phyloP scores from a whole-genome alignment of 768 basidiomycete species.

The Peribolospora kevripleyi region DNA sequence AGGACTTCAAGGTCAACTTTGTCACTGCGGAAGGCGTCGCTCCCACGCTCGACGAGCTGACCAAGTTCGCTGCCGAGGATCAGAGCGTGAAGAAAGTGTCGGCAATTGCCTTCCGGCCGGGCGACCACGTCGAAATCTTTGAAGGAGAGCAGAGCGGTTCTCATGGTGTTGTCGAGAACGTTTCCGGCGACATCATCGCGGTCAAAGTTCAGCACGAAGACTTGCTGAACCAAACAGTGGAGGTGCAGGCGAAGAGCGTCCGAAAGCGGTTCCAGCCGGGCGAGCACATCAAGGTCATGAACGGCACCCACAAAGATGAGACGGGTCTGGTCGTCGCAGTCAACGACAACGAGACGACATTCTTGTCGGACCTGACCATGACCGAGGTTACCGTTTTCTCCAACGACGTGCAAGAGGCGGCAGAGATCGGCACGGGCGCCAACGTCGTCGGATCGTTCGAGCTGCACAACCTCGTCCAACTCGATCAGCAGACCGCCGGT shows the following conservation, averaged over 20 bases:
- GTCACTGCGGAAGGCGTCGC: conserved; percentile 68
- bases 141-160: conserved; percentile 90
- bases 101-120: conserved; percentile 84
- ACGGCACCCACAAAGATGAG: conserved; percentile 79
- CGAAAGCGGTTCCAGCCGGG: conserved; percentile 88
- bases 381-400: conserved; percentile 95
- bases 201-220: conserved; percentile 25
- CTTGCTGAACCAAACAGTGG: conserved; percentile 27
- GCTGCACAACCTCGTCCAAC: conserved; percentile 81
- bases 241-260: conserved; percentile 64
- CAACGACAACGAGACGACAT: conserved; percentile 61
- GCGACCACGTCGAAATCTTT: conserved; percentile 90
- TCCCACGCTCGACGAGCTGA: conserved; percentile 89
- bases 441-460: conserved; percentile 84
- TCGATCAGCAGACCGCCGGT: conserved; percentile 87
- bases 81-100: conserved; percentile 43
- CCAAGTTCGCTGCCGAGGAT: conserved; percentile 68
- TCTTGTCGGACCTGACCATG: conserved; percentile 91
- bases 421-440: conserved; percentile 79
- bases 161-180: conserved; percentile 73
- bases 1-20: conserved; percentile 65
- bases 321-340: conserved; percentile 88
- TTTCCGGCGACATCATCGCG: conserved; percentile 62
- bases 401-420: conserved; percentile 87
- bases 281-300: conserved; percentile 96